Evolutionary conservation across 2,329 filamentous ascomycete species (phyloP).

Genomic region (Ploettnerulaceae sp.): DNA sequence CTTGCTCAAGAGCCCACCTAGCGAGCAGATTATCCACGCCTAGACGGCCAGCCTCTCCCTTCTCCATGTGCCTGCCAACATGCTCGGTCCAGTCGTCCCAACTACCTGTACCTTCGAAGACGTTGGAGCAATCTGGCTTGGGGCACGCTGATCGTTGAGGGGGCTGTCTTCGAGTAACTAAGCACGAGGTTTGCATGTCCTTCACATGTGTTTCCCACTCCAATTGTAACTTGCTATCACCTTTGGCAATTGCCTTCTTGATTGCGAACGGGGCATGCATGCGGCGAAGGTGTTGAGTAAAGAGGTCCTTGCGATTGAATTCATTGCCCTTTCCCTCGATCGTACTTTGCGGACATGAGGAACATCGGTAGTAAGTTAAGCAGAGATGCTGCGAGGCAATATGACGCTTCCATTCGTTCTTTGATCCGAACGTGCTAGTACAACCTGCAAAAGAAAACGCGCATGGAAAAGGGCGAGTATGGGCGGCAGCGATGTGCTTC

Average conservation of each 20-base stretch:
- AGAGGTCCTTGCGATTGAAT: conserved; percentile 95
- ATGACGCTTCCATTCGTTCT: conserved; percentile 98
- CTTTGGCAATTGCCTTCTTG: conserved; percentile 52
- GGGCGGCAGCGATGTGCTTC: conserved; percentile 63
- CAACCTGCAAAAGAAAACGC: conserved; percentile 84
- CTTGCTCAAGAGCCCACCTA: conserved; percentile 58
- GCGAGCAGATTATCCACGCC: conserved; percentile 54
- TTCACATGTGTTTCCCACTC: conserved; percentile 64
- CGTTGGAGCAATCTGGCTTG: conserved; percentile 62
- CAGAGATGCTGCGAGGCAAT: conserved; percentile 85
- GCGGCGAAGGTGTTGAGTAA: conserved; percentile 86
- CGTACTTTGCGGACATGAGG: conserved; percentile 50
- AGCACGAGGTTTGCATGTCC: conserved; percentile 69
- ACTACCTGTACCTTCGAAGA: conserved; percentile 66
- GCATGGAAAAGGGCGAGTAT: conserved; percentile 74
- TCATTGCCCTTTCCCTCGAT: conserved; percentile 57
- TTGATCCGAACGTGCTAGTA: conserved; percentile 76
- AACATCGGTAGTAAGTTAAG: conserved; percentile 60
- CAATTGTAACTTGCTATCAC: conserved; percentile 52
- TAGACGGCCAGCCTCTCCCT: conserved; percentile 53
- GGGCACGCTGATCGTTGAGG: conserved; percentile 69
- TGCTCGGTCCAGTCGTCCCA: conserved; percentile 96
- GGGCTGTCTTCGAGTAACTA: conserved; percentile 61
- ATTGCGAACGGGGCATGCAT: conserved; percentile 79
- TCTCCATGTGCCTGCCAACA: conserved; percentile 84